Conservation (phyloP, 495 filamentous ascomycete species). For the Immersiella caudata region DNA sequence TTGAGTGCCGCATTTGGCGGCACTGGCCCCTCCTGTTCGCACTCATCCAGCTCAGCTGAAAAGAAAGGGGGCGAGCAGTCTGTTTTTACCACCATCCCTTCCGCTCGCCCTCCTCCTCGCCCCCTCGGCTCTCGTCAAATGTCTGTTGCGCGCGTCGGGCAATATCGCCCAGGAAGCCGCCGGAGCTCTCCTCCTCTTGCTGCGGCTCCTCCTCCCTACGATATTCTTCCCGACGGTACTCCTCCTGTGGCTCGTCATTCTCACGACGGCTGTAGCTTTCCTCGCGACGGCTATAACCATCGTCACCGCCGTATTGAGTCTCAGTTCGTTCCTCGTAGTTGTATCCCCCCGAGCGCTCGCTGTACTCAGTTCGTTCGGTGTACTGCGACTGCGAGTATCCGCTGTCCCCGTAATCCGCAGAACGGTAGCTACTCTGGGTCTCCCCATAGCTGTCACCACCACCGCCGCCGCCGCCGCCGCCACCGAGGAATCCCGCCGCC, state of each 20-base stretch:
- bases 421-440: constrained; percentile 1
- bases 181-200: constrained; percentile 22
- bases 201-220: constrained; percentile 21
- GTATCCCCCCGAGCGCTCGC: constrained; percentile 37
- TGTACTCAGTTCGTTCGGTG: constrained; percentile 42
- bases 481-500: neutral
- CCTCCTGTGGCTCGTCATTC: constrained; percentile 18
- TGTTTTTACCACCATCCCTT: neutral
- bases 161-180: constrained; percentile 7
- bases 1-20: neutral
- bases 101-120: neutral
- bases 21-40: neutral
- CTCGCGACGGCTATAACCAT: constrained; percentile 2
- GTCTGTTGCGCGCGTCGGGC: constrained; percentile 1
- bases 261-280: constrained; percentile 22
- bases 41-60: neutral
- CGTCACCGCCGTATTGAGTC: constrained; percentile 29
- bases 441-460: neutral
- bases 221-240: constrained; percentile 31
- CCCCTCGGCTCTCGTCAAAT: constrained; percentile 2
- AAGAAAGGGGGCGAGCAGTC: neutral
- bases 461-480: constrained; percentile 10
- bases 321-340: constrained; percentile 45
- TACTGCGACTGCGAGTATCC: constrained; percentile 49
- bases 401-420: constrained; percentile 38